Percentiles rank a stretch among this genome's conserved stretches.
Conservation (phyloP, 495 filamentous ascomycete genomes). For the Hypoxylon intermedium region DNA sequence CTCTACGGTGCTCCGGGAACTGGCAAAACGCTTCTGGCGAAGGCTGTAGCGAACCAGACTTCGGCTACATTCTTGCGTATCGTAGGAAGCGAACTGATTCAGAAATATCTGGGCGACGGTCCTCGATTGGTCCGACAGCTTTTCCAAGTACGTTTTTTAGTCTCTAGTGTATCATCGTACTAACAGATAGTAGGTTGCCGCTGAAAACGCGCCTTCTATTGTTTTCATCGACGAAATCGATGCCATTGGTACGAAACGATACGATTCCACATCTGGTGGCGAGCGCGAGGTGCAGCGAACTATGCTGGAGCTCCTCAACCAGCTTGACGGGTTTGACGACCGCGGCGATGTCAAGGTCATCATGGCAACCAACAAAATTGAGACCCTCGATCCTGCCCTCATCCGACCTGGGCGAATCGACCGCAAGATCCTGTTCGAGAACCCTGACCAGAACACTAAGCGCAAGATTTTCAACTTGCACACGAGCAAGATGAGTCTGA, state of each 20-base stretch:
- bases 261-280: constrained; percentile 95
- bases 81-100: constrained; percentile 96
- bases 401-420: constrained; percentile 98
- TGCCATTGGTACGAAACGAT: constrained; percentile 98
- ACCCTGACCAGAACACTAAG: constrained; percentile 98
- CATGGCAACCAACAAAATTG: constrained; percentile 99
- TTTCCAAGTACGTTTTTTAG: constrained; percentile 69
- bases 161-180: not conserved
- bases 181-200: constrained; percentile 69
- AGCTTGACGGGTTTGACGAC: constrained; percentile 98
- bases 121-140: constrained; percentile 94
- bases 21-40: constrained; percentile 95
- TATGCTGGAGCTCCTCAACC: constrained; percentile 98
- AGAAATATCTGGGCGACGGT: constrained; percentile 98
- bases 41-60: constrained; percentile 98
- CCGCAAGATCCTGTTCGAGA: constrained; percentile 99
- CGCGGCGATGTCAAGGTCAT: constrained; percentile 99
- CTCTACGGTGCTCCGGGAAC: constrained; percentile 97
- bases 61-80: constrained; percentile 98
- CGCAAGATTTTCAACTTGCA: constrained; percentile 99
- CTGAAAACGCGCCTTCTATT: constrained; percentile 95
- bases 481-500: constrained; percentile 98
- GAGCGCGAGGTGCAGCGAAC: constrained; percentile 98
- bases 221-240: constrained; percentile 99
- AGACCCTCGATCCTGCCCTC: constrained; percentile 93